Base-by-base conservation (phyloP, 2,329 filamentous ascomycete species). In the Fusarium sp. region DNA sequence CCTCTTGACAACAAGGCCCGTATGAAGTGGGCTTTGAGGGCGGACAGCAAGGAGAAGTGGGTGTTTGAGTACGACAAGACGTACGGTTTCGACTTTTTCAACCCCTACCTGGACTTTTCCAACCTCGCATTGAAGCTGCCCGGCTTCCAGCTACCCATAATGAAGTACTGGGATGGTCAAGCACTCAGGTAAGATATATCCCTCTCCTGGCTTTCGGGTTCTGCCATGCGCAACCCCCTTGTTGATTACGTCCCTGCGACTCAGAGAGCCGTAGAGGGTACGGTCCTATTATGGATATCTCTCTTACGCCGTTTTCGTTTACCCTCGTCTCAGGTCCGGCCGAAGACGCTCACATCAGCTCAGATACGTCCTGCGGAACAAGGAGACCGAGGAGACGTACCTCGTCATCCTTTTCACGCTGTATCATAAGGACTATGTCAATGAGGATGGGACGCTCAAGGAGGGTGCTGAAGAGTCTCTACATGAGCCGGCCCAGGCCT, bases 351-450 rank as follows among this genome's bases (percentile, higher is more conserved):
- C 94, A 86, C 94, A 97, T 85, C 88, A 91, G 76, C 90, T 97
- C 85, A 95, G 95, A 89, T 98, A 98, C 84, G 94, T 97, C 68
- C 88, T 98, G 80, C 96, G 95, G 80, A 94, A 98, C 83, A 91
- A 90, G 70, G 83, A 87, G 25, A 96, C 94, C 0, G 90, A 90
- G 57, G 89, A 94, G 36, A 88, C 94, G 18, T 94, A 98, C 77
- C 90, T 98, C 33, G 94, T 96, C 54, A 87, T 98, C 18, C 84
- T 95, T 6, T 96, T 98, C 81, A 93, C 92, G 20, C 86, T 98
- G 5, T 88, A 97, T 69, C 88, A 92, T 10, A 91, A 90, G 65
- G 91, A 94, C 56, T 87, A 93, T 70, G 84, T 92, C 36, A 87
- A 90, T 73, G 88, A 91, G 69, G 86, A 91, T 60, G 90, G 89